Evolutionary conservation across 176 grass and related monocot species (phyloP).

Genomic region (Aegilops tauschii): DNA sequence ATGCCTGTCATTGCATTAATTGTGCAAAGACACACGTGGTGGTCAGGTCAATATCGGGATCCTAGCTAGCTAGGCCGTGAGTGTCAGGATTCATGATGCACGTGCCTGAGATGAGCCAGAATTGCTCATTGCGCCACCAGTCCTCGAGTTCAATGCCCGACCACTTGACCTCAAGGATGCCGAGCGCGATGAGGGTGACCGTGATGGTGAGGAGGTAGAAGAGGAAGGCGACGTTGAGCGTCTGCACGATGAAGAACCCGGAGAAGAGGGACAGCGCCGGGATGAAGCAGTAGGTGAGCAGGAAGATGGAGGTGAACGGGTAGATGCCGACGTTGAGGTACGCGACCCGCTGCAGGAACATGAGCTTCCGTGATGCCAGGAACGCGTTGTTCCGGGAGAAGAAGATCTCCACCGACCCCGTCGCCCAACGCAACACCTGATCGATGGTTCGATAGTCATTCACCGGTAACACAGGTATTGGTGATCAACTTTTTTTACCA

Average conservation of each 20-base stretch:
- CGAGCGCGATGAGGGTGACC: slow-evolving; percentile 69
- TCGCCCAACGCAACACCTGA: slow-evolving; percentile 90
- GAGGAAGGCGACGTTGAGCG: slow-evolving; percentile 85
- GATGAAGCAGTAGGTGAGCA: slow-evolving; percentile 96
- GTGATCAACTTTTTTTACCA: no score
- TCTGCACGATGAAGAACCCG: slow-evolving; percentile 92
- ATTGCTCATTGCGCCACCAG: slow-evolving; percentile 97
- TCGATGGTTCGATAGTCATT: background rate
- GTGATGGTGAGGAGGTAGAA: slow-evolving; percentile 89
- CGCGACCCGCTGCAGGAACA: slow-evolving; percentile 33
- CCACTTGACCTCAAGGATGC: slow-evolving; percentile 94
- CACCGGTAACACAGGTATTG: no score
- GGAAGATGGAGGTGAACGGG: slow-evolving; percentile 29
- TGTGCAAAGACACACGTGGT: background rate
- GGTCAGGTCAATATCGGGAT: background rate
- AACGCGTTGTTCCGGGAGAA: slow-evolving; percentile 97
- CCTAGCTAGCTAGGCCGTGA: background rate
- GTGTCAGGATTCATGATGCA: background rate
- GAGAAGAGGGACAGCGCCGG: slow-evolving; percentile 98
- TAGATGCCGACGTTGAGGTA: slow-evolving; percentile 36
- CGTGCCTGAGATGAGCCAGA: slow-evolving; percentile 75
- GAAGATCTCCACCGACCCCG: slow-evolving; percentile 97
- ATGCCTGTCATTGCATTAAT: background rate
- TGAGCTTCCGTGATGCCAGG: slow-evolving; percentile 62
- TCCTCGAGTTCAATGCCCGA: slow-evolving; percentile 59